Evolutionary conservation across 2,329 filamentous ascomycete genomes (phyloP).

Genomic region (Xylariaceae sp.): DNA sequence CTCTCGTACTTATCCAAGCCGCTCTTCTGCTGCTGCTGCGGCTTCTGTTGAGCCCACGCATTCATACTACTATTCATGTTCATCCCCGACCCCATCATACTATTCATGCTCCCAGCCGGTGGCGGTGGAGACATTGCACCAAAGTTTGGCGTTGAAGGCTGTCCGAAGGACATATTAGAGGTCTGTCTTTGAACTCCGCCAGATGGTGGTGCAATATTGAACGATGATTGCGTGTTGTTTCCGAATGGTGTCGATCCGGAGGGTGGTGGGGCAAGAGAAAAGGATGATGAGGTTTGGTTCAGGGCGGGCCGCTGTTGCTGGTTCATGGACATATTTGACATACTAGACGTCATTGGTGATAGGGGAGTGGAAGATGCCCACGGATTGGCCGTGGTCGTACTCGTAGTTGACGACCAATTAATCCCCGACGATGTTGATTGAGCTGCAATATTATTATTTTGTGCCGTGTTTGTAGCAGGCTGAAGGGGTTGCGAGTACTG

Average conservation of each 20-base stretch:
- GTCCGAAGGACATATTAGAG: slow-evolving; percentile 27
- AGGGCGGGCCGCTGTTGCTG: slow-evolving; percentile 41
- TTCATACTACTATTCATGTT: slow-evolving; percentile 25
- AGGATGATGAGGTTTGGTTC: slow-evolving; percentile 45
- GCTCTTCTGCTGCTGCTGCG: slow-evolving; percentile 33
- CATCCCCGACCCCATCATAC: slow-evolving; percentile 21
- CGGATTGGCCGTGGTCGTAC: slow-evolving; percentile 41
- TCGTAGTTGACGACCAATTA: slow-evolving; percentile 36
- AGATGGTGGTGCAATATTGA: slow-evolving; percentile 49
- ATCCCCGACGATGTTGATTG: slow-evolving; percentile 41
- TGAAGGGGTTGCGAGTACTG: slow-evolving; percentile 63
- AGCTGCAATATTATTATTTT: slow-evolving; percentile 19
- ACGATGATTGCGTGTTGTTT: slow-evolving; percentile 35
- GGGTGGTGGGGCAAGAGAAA: slow-evolving; percentile 58
- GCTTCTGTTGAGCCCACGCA: slow-evolving; percentile 5
- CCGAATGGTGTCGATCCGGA: slow-evolving; percentile 42
- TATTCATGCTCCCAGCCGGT: slow-evolving; percentile 25
- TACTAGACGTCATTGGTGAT: slow-evolving; percentile 40
- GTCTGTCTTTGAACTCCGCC: slow-evolving; percentile 30
- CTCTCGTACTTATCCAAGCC: slow-evolving; percentile 69
- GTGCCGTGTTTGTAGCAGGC: slow-evolving; percentile 33
- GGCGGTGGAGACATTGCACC: slow-evolving; percentile 13
- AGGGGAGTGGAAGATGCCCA: slow-evolving; percentile 44
- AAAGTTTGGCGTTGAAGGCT: slow-evolving; percentile 16
- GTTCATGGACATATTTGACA: slow-evolving; percentile 47